phyloP scores from a whole-genome alignment of 116 monocot species.

The Dioscorea cayenensis region DNA sequence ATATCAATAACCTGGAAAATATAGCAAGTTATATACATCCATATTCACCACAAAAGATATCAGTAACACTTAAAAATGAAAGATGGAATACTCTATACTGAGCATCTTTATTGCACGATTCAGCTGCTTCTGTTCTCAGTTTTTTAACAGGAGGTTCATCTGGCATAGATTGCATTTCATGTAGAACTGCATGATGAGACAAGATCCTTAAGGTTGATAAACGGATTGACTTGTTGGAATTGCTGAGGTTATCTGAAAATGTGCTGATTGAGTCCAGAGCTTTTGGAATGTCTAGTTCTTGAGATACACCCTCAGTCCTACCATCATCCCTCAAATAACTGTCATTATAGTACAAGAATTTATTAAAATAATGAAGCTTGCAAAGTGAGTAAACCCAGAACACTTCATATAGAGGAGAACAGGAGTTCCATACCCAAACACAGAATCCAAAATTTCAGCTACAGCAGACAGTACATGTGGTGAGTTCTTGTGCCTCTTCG shows the following conservation, averaged over 20 bases:
- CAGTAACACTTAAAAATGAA: background rate
- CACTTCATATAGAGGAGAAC: background rate
- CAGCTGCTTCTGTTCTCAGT: conserved; percentile 51
- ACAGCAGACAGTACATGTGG: conserved; percentile 60
- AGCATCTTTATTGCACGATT: conserved; percentile 12
- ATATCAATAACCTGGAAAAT: conserved; percentile 48
- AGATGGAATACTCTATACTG: conserved; percentile 46
- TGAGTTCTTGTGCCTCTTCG: conserved; percentile 60
- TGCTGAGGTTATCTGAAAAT: conserved; percentile 57
- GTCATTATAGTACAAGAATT: background rate
- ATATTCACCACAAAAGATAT: background rate
- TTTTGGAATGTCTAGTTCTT: conserved; percentile 28
- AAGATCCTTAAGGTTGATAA: conserved; percentile 77
- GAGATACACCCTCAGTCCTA: conserved; percentile 1
- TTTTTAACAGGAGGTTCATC: conserved; percentile 64
- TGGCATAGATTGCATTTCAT: conserved; percentile 12
- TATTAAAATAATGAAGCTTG: background rate
- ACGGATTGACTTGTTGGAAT: conserved; percentile 62
- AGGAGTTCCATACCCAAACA: conserved; percentile 32
- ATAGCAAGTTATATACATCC: background rate
- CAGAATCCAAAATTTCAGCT: conserved; percentile 66
- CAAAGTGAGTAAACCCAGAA: background rate
- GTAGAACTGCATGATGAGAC: conserved; percentile 49
- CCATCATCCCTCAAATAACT: conserved; percentile 19
- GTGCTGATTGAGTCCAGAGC: conserved; percentile 16